Evolutionary conservation across 1,139 yeast genomes (phyloP).

Genomic region (Martiniozyma asiatica): DNA sequence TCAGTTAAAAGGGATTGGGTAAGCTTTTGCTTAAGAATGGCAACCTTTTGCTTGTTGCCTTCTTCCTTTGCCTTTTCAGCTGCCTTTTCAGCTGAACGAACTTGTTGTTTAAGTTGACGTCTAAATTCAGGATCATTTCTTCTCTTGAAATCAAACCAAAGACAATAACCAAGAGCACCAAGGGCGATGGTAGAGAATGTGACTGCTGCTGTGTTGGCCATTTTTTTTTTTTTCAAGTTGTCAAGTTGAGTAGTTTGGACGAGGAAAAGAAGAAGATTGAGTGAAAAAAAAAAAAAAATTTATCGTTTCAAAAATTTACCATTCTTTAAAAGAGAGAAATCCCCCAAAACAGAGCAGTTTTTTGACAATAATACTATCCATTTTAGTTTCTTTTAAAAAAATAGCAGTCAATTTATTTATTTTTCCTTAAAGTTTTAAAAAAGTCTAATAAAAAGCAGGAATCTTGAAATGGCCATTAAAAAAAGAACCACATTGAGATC

Average conservation of each 20-base stretch:
- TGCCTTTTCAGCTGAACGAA: slow-evolving; percentile 35
- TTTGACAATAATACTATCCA: no score
- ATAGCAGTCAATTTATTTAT: no score
- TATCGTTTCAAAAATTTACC: neutral
- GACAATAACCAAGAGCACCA: slow-evolving; percentile 64
- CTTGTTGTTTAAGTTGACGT: slow-evolving; percentile 50
- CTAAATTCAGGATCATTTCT: slow-evolving; percentile 77
- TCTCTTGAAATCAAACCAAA: slow-evolving; percentile 86
- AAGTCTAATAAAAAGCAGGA: no score
- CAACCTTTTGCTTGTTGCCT: no score
- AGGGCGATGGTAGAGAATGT: slow-evolving; percentile 41
- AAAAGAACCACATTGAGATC: no score
- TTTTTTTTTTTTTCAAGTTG: no score
- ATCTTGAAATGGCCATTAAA: no score
- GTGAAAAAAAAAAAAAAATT: slow-evolving; percentile 12
- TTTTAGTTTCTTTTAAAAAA: no score
- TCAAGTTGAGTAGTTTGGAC: no score
- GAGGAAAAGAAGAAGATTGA: no score
- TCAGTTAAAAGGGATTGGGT: slow-evolving; percentile 50
- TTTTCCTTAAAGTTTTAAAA: no score
- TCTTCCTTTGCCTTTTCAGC: slow-evolving; percentile 50
- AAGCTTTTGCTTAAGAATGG: slow-evolving; percentile 49
- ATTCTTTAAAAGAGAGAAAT: neutral
- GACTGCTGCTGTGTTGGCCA: slow-evolving; percentile 28
- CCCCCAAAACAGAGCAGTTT: no score